Evolutionary conservation across 2,329 filamentous ascomycete genomes (phyloP), one percentile per base, ranked within the genome.

Genomic region (Hypoxylon sp.): DNA sequence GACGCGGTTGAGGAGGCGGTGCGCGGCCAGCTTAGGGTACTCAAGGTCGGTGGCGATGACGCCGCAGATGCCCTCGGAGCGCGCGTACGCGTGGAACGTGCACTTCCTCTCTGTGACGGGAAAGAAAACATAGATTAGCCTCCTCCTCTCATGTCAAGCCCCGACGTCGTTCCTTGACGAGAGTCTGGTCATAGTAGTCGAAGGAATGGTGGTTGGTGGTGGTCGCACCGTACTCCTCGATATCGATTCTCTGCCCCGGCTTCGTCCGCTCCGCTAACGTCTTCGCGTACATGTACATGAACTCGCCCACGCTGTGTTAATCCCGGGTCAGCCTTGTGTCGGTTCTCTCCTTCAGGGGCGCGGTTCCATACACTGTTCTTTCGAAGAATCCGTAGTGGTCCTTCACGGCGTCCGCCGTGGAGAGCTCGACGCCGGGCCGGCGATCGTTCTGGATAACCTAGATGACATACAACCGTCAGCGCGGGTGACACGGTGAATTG

Each of bases 261-360:
- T 82, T 81, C 59, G 92, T 97, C 68, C 91, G 84, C 77, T 96
- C 91, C 60, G 94, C 94, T 45, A 97, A 89, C 15, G 90, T 94
- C 77, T 91, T 91, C 75, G 87, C 85, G 79, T 96, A 94, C 70
- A 97, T 81, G 54, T 87, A 89, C 87, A 96, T 91, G 81, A 96
- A 86, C 66, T 83, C 79, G 72, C 77, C 80, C 80, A 82, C 75
- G 69, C 77, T 78, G 64, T 9, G 35, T 33, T 13, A 45, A 24
- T 15, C 20, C 41, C n/a, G n/a, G n/a, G n/a, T n/a, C n/a, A n/a
- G n/a, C n/a, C n/a, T n/a, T n/a, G n/a, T 15, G 62, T 69, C 27
- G 69, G 66, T 48, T 35, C 26, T 41, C 15, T 49, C 20, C 42
- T 8, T 29, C n/a, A 11, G 17, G 10, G 35, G 18, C 17, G 10